These are phyloP conservation scores for Ajuga chamaepitys DNA, from an alignment of 257 asterid genomes.

Conservation along the genomic window DNA sequence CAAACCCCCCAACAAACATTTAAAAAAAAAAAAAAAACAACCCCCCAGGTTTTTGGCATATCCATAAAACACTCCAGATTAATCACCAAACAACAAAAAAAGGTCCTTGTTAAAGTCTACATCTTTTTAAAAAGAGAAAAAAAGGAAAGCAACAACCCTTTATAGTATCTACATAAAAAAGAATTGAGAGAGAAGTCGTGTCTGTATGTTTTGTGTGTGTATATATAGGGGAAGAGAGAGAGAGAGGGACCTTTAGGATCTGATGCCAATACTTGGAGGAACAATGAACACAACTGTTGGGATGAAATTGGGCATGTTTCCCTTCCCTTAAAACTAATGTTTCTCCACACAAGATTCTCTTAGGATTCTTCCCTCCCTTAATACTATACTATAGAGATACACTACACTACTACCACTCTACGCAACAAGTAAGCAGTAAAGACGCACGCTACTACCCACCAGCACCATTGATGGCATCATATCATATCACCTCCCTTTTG, in stretches of 20 bases:
- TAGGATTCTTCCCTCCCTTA: slow-evolving; percentile 9
- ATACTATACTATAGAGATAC: background rate
- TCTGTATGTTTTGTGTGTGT: background rate
- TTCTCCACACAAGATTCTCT: slow-evolving; percentile 25
- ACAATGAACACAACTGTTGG: slow-evolving; percentile 74
- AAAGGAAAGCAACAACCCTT: background rate
- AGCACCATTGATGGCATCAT: slow-evolving; percentile 41
- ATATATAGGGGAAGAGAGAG: slow-evolving; percentile 12
- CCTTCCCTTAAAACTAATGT: slow-evolving; percentile 30
- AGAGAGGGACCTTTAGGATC: slow-evolving; percentile 67
- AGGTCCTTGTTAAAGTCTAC: slow-evolving; percentile 13
- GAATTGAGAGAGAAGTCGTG: background rate
- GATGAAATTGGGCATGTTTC: slow-evolving; percentile 87
- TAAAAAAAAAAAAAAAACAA: too few species aligned
- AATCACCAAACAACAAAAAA: slow-evolving; percentile 16
- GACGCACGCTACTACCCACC: slow-evolving; percentile 51
- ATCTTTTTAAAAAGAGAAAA: slow-evolving; percentile 14
- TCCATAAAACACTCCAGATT: background rate
- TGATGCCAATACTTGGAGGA: slow-evolving; percentile 59
- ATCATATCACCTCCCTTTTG: background rate
- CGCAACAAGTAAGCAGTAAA: slow-evolving; percentile 21
- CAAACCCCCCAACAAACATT: background rate
- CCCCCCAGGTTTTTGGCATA: background rate
- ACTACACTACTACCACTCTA: background rate
- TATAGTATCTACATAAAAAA: slow-evolving; percentile 2